These are phyloP conservation scores for Phytophthora rubi DNA, from an alignment of 352 stramenopile species.

Conservation along the genomic window DNA sequence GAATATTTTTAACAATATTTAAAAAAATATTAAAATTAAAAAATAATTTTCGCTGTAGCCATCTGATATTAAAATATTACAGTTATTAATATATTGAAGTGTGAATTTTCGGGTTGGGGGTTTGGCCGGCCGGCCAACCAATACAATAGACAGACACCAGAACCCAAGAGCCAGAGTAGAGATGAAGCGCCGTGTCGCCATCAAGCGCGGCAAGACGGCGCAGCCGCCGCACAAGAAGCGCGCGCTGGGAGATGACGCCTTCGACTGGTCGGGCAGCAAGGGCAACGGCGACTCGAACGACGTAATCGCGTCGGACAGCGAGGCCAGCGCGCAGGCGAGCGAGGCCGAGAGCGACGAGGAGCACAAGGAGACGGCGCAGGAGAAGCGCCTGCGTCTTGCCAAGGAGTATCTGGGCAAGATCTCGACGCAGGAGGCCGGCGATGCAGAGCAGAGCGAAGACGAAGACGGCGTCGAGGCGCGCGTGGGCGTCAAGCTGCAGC, in stretches of 20 bases:
- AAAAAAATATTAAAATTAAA: no score
- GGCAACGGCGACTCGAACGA: slow-evolving; percentile 49
- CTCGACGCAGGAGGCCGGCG: slow-evolving; percentile 63
- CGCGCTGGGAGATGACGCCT: slow-evolving; percentile 78
- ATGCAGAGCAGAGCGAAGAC: slow-evolving; percentile 41
- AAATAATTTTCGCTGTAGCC: no score
- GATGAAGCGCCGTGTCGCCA: slow-evolving; percentile 47
- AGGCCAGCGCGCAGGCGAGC: slow-evolving; percentile 43
- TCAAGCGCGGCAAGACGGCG: slow-evolving; percentile 63
- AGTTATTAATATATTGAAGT: no score
- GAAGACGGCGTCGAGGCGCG: slow-evolving; percentile 74
- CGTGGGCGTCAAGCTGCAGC: slow-evolving; percentile 79
- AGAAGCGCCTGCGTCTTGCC: slow-evolving; percentile 89
- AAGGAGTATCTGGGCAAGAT: slow-evolving; percentile 91
- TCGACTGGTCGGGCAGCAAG: slow-evolving; percentile 63
- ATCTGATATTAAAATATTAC: no score
- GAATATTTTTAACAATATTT: no score
- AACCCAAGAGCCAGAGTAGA: slow-evolving; percentile 12
- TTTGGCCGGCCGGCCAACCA: slow-evolving; percentile 32
- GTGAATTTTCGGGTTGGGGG: no score
- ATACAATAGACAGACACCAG: slow-evolving; percentile 15
- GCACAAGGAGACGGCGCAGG: slow-evolving; percentile 82
- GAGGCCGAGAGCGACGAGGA: slow-evolving; percentile 51
- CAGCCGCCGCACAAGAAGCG: slow-evolving; percentile 64
- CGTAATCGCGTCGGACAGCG: slow-evolving; percentile 79